A percentile compares a stretch with the other conserved stretches of the same genome.
phyloP scores from a whole-genome alignment of 2,329 filamentous ascomycete genomes.

The Cryphonectria japonica region DNA sequence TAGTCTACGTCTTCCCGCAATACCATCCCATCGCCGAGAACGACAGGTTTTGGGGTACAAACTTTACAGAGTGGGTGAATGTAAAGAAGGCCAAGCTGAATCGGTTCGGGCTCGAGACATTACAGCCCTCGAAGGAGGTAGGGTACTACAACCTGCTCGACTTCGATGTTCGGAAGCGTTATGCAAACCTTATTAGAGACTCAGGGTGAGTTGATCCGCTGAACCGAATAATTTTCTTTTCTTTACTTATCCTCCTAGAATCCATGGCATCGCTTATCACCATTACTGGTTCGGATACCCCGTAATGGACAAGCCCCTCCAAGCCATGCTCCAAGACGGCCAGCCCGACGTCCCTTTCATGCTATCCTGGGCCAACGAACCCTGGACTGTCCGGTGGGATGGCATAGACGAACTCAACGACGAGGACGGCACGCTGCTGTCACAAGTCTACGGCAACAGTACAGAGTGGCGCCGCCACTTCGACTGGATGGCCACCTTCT shows the following conservation, averaged over 20 bases:
- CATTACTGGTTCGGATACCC: conserved; percentile 29
- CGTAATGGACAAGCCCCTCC: conserved; percentile 25
- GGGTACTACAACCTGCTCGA: conserved; percentile 28
- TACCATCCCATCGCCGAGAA: conserved; percentile 27
- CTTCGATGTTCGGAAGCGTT: conserved; percentile 13
- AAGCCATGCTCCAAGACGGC: conserved; percentile 18
- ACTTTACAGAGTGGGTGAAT: conserved; percentile 28
- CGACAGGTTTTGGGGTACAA: conserved; percentile 24
- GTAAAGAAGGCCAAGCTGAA: conserved; percentile 23
- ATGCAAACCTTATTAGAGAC: conserved; percentile 18
- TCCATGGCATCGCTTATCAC: conserved; percentile 24
- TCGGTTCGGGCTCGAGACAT: conserved; percentile 16
- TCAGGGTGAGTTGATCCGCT: neutral
- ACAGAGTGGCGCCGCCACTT: conserved; percentile 24
- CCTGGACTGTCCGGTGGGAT: conserved; percentile 26
- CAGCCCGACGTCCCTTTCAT: conserved; percentile 25
- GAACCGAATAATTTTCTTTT: too few relatives aligned
- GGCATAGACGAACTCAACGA: neutral
- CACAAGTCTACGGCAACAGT: conserved; percentile 23
- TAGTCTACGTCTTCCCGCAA: conserved; percentile 28
- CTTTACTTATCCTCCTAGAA: neutral
- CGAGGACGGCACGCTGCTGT: conserved; percentile 16
- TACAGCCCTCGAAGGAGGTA: conserved; percentile 21
- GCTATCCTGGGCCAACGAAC: conserved; percentile 28
- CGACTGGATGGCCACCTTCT: conserved; percentile 25